Evolutionary conservation across 2,329 filamentous ascomycete species (phyloP).

Genomic region (Pyrenophora tritici-repentis): DNA sequence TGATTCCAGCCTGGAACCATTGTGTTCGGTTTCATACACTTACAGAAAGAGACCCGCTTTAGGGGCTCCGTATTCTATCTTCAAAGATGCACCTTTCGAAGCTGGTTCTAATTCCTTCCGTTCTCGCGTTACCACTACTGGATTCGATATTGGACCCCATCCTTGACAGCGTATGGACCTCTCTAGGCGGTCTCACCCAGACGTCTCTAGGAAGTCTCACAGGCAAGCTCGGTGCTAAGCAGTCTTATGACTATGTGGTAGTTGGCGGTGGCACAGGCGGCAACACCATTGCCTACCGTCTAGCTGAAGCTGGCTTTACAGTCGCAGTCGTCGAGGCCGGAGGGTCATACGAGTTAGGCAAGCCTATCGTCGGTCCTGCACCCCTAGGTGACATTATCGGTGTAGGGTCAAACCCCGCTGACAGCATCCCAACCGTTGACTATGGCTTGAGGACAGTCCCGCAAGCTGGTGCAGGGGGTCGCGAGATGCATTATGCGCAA

Average conservation of each 20-base stretch:
- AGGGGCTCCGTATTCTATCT: background rate
- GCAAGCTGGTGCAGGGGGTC: background rate
- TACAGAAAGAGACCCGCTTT: background rate
- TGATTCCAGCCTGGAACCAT: no score
- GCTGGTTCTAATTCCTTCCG: background rate
- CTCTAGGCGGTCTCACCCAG: conserved; percentile 1
- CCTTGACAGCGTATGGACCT: conserved; percentile 1
- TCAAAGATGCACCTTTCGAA: background rate
- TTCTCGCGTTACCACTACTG: background rate
- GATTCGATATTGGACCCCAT: background rate
- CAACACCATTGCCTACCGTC: conserved; percentile 21
- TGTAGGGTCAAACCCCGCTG: conserved; percentile 8
- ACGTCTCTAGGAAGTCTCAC: background rate
- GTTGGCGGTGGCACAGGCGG: conserved; percentile 31
- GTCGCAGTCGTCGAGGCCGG: conserved; percentile 17
- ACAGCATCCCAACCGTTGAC: conserved; percentile 21
- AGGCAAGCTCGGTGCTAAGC: background rate
- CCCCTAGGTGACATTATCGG: conserved; percentile 1
- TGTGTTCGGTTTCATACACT: background rate
- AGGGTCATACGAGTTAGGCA: conserved; percentile 29
- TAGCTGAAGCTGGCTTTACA: conserved; percentile 23
- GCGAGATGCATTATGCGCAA: conserved; percentile 2
- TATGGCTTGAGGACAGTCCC: background rate
- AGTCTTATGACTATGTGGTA: conserved; percentile 31
- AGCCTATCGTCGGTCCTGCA: conserved; percentile 23